phyloP scores from a whole-genome alignment of 768 basidiomycete species.

The Suillus subalutaceus region DNA sequence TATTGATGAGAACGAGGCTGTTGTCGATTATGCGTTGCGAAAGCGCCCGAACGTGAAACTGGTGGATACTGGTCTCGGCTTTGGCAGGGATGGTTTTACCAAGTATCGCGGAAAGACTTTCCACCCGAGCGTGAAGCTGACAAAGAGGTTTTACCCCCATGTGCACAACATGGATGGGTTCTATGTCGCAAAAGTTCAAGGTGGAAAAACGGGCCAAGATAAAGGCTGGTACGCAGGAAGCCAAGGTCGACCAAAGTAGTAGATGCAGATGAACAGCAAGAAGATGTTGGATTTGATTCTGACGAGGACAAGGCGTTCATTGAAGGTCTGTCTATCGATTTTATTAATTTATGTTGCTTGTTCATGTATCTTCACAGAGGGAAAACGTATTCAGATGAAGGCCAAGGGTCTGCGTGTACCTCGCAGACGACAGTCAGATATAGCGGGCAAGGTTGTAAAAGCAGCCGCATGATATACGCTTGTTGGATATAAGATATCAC shows the following conservation, averaged over 20 bases:
- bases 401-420: conserved; percentile 72
- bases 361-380: conserved; percentile 46
- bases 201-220: conserved; percentile 77
- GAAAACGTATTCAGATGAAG: conserved; percentile 75
- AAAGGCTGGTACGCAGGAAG: conserved; percentile 31
- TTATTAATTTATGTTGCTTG: conserved; percentile 3
- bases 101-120: conserved; percentile 91
- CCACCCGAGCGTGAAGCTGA: conserved; percentile 74
- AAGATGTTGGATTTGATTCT: conserved; percentile 62
- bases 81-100: conserved; percentile 91
- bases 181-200: conserved; percentile 97
- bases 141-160: conserved; percentile 92
- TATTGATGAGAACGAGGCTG: conserved; percentile 97
- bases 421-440: conserved; percentile 45
- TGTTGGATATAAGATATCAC: background rate
- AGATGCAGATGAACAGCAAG: conserved; percentile 19
- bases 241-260: conserved; percentile 28
- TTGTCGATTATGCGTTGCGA: conserved; percentile 94
- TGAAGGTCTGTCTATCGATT: conserved; percentile 58
- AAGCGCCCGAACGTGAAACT: conserved; percentile 93
- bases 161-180: conserved; percentile 99
- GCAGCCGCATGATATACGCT: conserved; percentile 9
- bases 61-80: conserved; percentile 90
- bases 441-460: conserved; percentile 26
- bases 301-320: conserved; percentile 80